These are phyloP conservation scores for Macrocystidia cucumis DNA, from an alignment of 1,284 basidiomycete genomes.

Conservation along the genomic window DNA sequence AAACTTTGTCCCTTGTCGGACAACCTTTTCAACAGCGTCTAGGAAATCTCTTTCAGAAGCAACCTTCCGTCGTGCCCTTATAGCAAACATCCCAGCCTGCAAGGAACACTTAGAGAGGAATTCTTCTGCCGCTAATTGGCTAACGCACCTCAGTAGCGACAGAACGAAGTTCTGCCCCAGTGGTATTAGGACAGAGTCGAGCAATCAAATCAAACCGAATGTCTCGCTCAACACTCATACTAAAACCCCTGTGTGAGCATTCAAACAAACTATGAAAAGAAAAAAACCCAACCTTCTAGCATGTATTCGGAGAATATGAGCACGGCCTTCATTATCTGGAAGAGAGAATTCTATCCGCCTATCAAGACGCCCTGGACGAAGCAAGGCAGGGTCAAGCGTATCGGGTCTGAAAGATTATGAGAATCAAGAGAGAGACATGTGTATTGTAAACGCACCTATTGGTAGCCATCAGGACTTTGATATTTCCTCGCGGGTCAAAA, in stretches of 20 bases:
- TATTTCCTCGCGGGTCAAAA: conserved; percentile 97
- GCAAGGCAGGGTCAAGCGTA: conserved; percentile 93
- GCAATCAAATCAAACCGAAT: conserved; percentile 98
- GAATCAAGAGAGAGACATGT: conserved; percentile 6
- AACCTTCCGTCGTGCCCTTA: conserved; percentile 93
- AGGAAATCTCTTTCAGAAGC: conserved; percentile 97
- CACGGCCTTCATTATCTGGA: conserved; percentile 94
- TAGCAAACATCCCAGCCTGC: conserved; percentile 98
- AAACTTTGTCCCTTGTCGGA: conserved; percentile 96
- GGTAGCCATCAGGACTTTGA: conserved; percentile 99
- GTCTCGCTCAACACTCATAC: conserved; percentile 96
- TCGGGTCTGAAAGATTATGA: conserved; percentile 64
- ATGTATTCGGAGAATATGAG: conserved; percentile 96
- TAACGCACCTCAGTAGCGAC: conserved; percentile 86
- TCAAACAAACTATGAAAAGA: background rate
- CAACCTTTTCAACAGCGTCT: conserved; percentile 97
- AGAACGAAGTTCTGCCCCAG: conserved; percentile 93
- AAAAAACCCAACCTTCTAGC: conserved; percentile 68
- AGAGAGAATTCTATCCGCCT: conserved; percentile 94
- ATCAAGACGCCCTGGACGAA: conserved; percentile 95
- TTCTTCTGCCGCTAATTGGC: background rate
- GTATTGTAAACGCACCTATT: conserved; percentile 58
- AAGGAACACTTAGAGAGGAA: background rate
- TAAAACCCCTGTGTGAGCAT: conserved; percentile 21
- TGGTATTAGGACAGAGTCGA: conserved; percentile 95